A percentile compares a stretch with the other conserved stretches of the same genome.
Evolutionary conservation across 2,329 filamentous ascomycete species (phyloP).

Genomic region (Colletotrichum horii): DNA sequence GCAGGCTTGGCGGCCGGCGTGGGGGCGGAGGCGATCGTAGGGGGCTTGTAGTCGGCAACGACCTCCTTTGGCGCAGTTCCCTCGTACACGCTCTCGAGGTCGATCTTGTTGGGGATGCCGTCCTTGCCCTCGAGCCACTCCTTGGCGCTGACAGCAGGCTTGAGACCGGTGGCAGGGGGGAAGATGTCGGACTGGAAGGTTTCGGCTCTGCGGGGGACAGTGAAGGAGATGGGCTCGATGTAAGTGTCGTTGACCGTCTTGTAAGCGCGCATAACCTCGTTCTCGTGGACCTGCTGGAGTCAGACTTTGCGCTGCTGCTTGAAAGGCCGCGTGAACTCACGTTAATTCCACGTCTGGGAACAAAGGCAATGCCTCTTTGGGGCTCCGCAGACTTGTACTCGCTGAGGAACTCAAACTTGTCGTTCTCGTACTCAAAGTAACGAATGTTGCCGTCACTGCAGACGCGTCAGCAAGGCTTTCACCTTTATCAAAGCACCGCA

Average conservation of each 20-base stretch:
- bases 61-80: constrained; percentile 82
- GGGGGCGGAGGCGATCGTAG: constrained; percentile 48
- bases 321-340: constrained; percentile 46
- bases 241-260: constrained; percentile 96
- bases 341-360: constrained; percentile 94
- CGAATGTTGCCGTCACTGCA: constrained; percentile 94
- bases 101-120: constrained; percentile 86
- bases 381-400: constrained; percentile 98
- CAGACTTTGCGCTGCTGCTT: constrained; percentile 18
- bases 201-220: constrained; percentile 90
- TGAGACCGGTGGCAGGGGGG: constrained; percentile 81
- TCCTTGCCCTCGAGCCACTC: constrained; percentile 92
- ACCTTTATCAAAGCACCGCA: not conserved
- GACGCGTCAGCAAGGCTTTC: constrained; percentile 23
- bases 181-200: constrained; percentile 98
- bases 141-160: constrained; percentile 77
- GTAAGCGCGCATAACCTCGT: constrained; percentile 93
- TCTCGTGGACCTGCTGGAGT: constrained; percentile 76
- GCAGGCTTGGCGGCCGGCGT: constrained; percentile 49
- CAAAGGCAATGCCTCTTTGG: constrained; percentile 91
- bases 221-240: constrained; percentile 97
- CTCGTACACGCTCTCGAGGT: constrained; percentile 90
- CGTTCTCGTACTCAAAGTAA: constrained; percentile 97
- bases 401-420: constrained; percentile 96
- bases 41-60: constrained; percentile 69